Base-by-base conservation (phyloP, 108 stramenopile species). In the Stephanodiscus triporus region DNA sequence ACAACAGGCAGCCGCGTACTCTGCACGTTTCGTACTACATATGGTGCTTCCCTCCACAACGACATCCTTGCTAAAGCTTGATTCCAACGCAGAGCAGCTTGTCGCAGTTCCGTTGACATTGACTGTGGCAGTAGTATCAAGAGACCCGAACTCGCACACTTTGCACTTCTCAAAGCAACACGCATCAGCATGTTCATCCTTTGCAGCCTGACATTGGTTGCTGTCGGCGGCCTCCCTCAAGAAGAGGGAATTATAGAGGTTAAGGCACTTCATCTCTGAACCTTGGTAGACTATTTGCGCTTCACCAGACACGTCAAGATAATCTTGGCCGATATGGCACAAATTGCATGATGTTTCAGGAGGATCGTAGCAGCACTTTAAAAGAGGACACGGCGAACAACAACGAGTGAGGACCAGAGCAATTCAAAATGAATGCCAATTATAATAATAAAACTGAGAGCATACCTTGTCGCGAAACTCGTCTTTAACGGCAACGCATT, bases 81-180 rank as follows among this genome's bases (percentile, higher is more conserved):
- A 29, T 13, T 80, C 78, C 61, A 80, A 64, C 9, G 66, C 61
- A 69, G 72, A 73, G 42, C 78, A 80, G 16, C 72, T 63, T 2
- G 63, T 42, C 2, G 63, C 67, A 48, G 38, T 30, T 37, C 79
- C 79, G 32, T 57, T 62, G 53, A 80, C 68, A 22, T 38, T 69
- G 4, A 73, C 72, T 22, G 23, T 70, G 51, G 79, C 79, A n/a
- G 58, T 34, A 42, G 73, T 65, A 58, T 80, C 79, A 62, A 80
- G 45, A n/a, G 70, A 73, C 20, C 73, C 79, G 57, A 55, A 37
- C 55, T 73, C 60, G 27, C 79, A 80, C 54, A 80, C 34, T 40
- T 73, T 69, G 63, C 79, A 80, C 30, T 80, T 80, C 20, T 73
- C 66, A 53, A 80, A 80, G 68, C 79, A 80, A 45, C 79, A 80